Evolutionary conservation across 73 alveolate genomes (phyloP).

Genomic region (Paramecium bursaria): DNA sequence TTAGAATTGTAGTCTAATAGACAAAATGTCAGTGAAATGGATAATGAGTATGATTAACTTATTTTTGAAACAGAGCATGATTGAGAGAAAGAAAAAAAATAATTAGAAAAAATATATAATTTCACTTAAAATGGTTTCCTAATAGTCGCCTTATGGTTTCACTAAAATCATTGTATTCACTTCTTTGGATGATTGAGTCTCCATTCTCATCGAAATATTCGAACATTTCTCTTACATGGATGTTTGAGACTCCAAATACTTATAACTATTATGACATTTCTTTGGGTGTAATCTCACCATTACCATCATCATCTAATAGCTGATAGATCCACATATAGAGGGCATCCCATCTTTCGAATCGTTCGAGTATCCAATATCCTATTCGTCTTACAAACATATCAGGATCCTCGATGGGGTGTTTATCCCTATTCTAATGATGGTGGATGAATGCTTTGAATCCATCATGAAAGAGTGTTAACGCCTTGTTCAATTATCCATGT

Average conservation of each 20-base stretch:
- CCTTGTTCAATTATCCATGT: conserved; percentile 5
- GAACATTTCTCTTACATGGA: conserved; percentile 29
- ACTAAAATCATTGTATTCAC: conserved; percentile 39
- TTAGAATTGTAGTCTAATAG: conserved; percentile 2
- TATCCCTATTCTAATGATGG: not conserved
- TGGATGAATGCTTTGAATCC: conserved; percentile 34
- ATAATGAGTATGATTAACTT: conserved; percentile 43
- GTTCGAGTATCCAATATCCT: conserved; percentile 24
- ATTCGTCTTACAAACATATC: conserved; percentile 45
- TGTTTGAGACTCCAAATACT: conserved; percentile 2
- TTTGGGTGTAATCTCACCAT: conserved; percentile 27
- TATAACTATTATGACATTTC: conserved; percentile 10
- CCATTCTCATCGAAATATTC: conserved; percentile 61
- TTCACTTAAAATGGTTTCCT: not conserved
- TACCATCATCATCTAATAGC: conserved; percentile 58
- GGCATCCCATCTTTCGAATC: conserved; percentile 58
- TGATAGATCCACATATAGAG: conserved; percentile 36
- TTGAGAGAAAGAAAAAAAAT: too few relatives aligned
- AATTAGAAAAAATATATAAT: too few relatives aligned
- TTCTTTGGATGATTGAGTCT: conserved; percentile 6
- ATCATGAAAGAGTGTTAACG: not conserved
- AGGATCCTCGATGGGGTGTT: not conserved
- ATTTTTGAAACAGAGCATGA: conserved; percentile 62
- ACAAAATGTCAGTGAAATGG: conserved; percentile 16
- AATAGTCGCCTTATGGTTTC: conserved; percentile 29